These are phyloP conservation scores for Trichoderma koningiopsis DNA, from an alignment of 2,329 filamentous ascomycete species.

Conservation along the genomic window DNA sequence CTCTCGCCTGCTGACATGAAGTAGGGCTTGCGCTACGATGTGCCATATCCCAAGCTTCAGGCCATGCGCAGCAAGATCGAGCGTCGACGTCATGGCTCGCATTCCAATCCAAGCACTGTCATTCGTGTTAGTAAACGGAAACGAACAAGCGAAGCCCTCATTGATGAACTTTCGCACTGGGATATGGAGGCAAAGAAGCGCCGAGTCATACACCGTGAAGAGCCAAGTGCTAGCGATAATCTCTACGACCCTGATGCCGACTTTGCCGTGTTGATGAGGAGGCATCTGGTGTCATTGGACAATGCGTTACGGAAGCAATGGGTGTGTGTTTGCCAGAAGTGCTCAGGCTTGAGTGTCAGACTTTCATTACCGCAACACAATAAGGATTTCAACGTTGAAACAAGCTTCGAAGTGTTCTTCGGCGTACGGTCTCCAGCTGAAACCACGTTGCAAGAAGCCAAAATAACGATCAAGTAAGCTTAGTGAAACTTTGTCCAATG, in stretches of 20 bases:
- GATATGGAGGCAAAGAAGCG: conserved; percentile 2
- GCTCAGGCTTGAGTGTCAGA: conserved; percentile 8
- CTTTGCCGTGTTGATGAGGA: conserved; percentile 15
- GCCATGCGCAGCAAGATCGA: conserved; percentile 6
- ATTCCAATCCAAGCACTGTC: neutral
- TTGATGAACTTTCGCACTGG: neutral
- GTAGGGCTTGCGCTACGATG: neutral
- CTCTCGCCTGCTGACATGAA: neutral
- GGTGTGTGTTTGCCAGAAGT: conserved; percentile 17
- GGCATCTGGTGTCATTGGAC: neutral
- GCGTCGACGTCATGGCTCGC: neutral
- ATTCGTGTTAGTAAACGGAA: conserved; percentile 5
- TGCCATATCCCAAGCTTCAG: conserved; percentile 12
- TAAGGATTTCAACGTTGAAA: neutral
- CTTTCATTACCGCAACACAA: conserved; percentile 8
- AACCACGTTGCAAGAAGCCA: conserved; percentile 16
- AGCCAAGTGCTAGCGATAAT: neutral
- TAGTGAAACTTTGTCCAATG: neutral
- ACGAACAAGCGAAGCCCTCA: neutral
- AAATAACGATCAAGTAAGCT: conserved; percentile 14
- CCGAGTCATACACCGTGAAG: neutral
- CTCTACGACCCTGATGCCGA: conserved; percentile 1
- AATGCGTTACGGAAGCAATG: conserved; percentile 12
- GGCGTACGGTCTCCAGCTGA: neutral
- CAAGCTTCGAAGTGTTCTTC: conserved; percentile 14